Base-by-base conservation (phyloP, 2,329 filamentous ascomycete genomes). In the Lithohypha guttulata region DNA sequence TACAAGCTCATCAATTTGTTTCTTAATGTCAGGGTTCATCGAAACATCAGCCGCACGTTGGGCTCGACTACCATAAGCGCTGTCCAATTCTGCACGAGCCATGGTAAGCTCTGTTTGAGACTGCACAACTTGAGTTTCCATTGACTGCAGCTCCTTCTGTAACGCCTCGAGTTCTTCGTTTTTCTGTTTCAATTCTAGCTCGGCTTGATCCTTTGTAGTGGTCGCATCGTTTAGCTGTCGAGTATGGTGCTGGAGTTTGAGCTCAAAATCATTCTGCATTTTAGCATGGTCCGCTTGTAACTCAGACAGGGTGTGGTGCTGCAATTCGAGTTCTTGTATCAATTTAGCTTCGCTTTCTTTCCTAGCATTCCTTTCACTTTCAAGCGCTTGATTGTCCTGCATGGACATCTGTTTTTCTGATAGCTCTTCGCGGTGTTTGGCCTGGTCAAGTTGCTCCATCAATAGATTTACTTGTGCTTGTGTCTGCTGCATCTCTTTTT, bases 1-100 rank as follows among this genome's bases (percentile, higher is more conserved):
- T 18, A 59, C 65, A 26, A 78, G 61, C 6, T 66, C 65, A 42
- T 77, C 73, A 17, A 79, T 64, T 52, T 80, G 73, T 39, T 67
- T 71, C 51, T 75, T 72, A 29, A 77, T 65, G 15, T 64, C 65
- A 2, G 70, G 71, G 34, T 75, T 74, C 47, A 48, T 48, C 7
- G 73, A 73, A 8, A 71, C 71, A 55, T 80, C 76, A n/a, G 76
- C 78, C 9, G 77, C 77, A 21, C 79, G 73, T 55, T 83, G 69
- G 7, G 76, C 72, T 36, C 79, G 69, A n/a, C 70, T 74, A 27
- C 91, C 91, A 56, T 96, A 95, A 55, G 93, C 93, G 46, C 85
- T 85, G 52, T 94, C 91, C 18, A 96, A 82, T 59, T 96, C 89
- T 38, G 87, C 84, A 54, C 78, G 76, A 18, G 83, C 85, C 50